Percentiles rank a stretch among this genome's conserved stretches.
phyloP scores from a whole-genome alignment of 176 grass and related monocot genomes.

The Juncus inflexus region DNA sequence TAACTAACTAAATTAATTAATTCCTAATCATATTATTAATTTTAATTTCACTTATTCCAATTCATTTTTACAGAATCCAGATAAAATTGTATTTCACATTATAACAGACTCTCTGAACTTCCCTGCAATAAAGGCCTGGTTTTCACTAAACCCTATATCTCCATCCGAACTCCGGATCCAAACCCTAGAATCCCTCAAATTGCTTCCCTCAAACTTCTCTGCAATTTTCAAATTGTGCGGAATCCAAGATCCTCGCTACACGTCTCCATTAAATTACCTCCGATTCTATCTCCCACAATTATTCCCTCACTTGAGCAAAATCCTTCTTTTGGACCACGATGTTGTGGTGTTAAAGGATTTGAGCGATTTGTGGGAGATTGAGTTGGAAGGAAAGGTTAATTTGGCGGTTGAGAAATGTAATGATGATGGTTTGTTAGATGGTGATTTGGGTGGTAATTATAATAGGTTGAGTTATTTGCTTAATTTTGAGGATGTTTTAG shows the following conservation, averaged over 20 bases:
- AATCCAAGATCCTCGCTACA: slow-evolving; percentile 52
- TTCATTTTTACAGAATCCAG: slow-evolving; percentile 52
- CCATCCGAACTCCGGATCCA: slow-evolving; percentile 49
- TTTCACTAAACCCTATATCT: slow-evolving; percentile 58
- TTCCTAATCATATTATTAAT: slow-evolving; percentile 3
- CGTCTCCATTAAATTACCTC: slow-evolving; percentile 70
- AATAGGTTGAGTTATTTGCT: slow-evolving; percentile 48
- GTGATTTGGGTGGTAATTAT: slow-evolving; percentile 5
- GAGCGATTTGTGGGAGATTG: slow-evolving; percentile 47
- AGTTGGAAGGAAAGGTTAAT: slow-evolving; percentile 68
- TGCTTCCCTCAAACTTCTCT: slow-evolving; percentile 51
- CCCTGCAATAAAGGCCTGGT: slow-evolving; percentile 90
- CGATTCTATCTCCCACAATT: slow-evolving; percentile 90
- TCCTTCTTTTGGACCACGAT: slow-evolving; percentile 93
- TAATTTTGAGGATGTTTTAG: slow-evolving; percentile 58
- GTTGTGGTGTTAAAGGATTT: slow-evolving; percentile 72
- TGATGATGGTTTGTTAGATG: slow-evolving; percentile 25
- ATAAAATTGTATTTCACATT: slow-evolving; percentile 78
- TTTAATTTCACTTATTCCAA: slow-evolving; percentile 1
- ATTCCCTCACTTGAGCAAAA: slow-evolving; percentile 66
- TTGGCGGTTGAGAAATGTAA: slow-evolving; percentile 54
- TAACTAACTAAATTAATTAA: slow-evolving; percentile 15
- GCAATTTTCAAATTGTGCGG: slow-evolving; percentile 51
- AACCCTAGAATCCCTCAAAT: slow-evolving; percentile 54
- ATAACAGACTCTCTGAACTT: slow-evolving; percentile 74